Percentiles rank a stretch among this genome's conserved stretches.
phyloP scores from a whole-genome alignment of 108 stramenopile genomes.

The Thalassiosira profunda region DNA sequence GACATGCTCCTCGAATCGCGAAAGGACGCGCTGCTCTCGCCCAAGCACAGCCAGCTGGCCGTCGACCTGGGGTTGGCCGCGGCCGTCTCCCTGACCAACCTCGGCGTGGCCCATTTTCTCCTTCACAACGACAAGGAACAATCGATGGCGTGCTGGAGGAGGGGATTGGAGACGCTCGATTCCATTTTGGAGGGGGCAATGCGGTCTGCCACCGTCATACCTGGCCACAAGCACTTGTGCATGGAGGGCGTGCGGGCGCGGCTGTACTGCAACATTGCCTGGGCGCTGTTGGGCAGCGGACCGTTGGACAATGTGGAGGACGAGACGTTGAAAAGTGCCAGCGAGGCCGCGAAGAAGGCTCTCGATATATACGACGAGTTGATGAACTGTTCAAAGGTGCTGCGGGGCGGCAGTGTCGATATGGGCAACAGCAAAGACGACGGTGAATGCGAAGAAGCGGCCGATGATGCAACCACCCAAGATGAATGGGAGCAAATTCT shows the following conservation, averaged over 20 bases:
- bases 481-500: slow-evolving; percentile 33
- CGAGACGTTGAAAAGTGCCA: slow-evolving; percentile 60
- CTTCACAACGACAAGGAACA: background rate
- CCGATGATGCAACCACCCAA: slow-evolving; percentile 2
- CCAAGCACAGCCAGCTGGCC: slow-evolving; percentile 22
- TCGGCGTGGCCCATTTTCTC: slow-evolving; percentile 22
- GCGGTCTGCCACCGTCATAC: slow-evolving; percentile 24
- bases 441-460: background rate
- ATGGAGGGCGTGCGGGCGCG: slow-evolving; percentile 48
- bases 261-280: slow-evolving; percentile 47
- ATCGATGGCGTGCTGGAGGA: slow-evolving; percentile 22
- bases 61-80: slow-evolving; percentile 43
- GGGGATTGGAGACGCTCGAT: slow-evolving; percentile 31
- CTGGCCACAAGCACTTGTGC: slow-evolving; percentile 26
- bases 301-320: slow-evolving; percentile 12
- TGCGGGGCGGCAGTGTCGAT: background rate
- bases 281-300: slow-evolving; percentile 26
- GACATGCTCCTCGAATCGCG: slow-evolving; percentile 47
- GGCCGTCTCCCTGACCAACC: slow-evolving; percentile 35
- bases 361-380: slow-evolving; percentile 63
- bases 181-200: slow-evolving; percentile 20
- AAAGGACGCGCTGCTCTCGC: slow-evolving; percentile 29
- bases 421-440: background rate
- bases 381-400: slow-evolving; percentile 28
- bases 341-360: slow-evolving; percentile 71